Evolutionary conservation across 1,284 basidiomycete species (phyloP).

Genomic region (Caloboletus inedulis): DNA sequence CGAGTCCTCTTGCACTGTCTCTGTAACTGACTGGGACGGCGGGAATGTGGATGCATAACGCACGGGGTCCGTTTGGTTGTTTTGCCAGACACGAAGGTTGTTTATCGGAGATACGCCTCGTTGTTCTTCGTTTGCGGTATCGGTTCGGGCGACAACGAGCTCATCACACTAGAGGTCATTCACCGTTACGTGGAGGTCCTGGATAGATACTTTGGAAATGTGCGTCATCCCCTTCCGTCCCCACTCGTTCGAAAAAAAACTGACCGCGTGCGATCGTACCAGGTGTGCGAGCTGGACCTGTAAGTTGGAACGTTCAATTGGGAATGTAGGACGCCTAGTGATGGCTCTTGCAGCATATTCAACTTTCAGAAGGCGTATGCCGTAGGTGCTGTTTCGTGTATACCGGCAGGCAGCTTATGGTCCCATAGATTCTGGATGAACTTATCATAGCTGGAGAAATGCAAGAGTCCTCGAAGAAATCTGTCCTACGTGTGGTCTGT

Average conservation of each 20-base stretch:
- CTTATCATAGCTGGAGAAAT: constrained; percentile 97
- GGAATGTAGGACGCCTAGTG: neutral
- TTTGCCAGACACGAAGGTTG: constrained; percentile 83
- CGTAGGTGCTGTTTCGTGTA: constrained; percentile 42
- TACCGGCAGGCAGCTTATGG: constrained; percentile 10
- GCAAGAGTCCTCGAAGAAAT: constrained; percentile 98
- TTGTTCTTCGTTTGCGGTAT: constrained; percentile 98
- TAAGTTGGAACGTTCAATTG: constrained; percentile 37
- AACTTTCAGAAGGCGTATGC: constrained; percentile 98
- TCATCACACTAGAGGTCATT: constrained; percentile 94
- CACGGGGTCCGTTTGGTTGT: neutral
- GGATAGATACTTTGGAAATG: constrained; percentile 98
- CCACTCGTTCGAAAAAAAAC: neutral
- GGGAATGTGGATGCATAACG: neutral
- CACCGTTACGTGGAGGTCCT: constrained; percentile 99
- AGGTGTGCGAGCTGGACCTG: constrained; percentile 97
- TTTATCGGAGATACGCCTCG: constrained; percentile 96
- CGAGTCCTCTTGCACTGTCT: neutral
- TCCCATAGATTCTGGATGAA: constrained; percentile 85
- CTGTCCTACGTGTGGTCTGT: constrained; percentile 82
- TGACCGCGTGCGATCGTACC: constrained; percentile 9
- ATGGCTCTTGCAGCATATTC: constrained; percentile 70
- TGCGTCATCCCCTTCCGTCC: constrained; percentile 37
- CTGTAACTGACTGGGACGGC: neutral
- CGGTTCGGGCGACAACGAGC: constrained; percentile 84